Percentiles rank a stretch among this genome's conserved stretches.
phyloP scores from a whole-genome alignment of 352 stramenopile genomes.

The Pythium myriotylum region DNA sequence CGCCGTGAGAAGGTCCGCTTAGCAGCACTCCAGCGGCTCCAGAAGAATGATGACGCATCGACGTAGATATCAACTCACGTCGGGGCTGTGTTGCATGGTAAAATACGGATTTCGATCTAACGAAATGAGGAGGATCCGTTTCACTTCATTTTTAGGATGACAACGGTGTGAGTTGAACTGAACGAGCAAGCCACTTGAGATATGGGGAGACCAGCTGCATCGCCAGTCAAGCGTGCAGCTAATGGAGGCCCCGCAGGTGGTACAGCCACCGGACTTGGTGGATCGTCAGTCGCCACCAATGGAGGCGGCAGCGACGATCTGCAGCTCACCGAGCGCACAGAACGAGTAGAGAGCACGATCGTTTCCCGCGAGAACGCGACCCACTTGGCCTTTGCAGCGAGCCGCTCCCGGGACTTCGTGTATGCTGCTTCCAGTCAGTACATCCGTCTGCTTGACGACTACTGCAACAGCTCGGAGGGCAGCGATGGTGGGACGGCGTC shows the following conservation, averaged over 20 bases:
- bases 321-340: slow-evolving; percentile 24
- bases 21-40: slow-evolving; percentile 60
- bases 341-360: slow-evolving; percentile 66
- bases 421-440: slow-evolving; percentile 66
- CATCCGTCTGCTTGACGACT: slow-evolving; percentile 66
- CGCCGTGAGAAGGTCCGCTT: slow-evolving; percentile 68
- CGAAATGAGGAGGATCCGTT: slow-evolving; percentile 3
- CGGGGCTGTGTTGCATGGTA: background rate
- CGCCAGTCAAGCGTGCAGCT: slow-evolving; percentile 18
- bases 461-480: slow-evolving; percentile 54
- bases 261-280: too few relatives aligned
- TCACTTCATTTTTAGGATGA: slow-evolving; percentile 8
- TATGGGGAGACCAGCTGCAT: slow-evolving; percentile 21
- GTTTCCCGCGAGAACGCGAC: slow-evolving; percentile 75
- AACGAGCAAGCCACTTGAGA: too few relatives aligned
- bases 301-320: slow-evolving; percentile 2
- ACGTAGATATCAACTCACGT: background rate
- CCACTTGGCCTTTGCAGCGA: slow-evolving; percentile 72
- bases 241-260: background rate
- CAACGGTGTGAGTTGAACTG: too few relatives aligned
- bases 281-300: background rate
- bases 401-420: slow-evolving; percentile 70
- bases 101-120: background rate
- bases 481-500: slow-evolving; percentile 22
- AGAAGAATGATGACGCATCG: slow-evolving; percentile 25